Percentiles rank a stretch among this genome's conserved stretches.
Conservation (phyloP, 495 filamentous ascomycete genomes). For the Trichocladium uniseriatum region DNA sequence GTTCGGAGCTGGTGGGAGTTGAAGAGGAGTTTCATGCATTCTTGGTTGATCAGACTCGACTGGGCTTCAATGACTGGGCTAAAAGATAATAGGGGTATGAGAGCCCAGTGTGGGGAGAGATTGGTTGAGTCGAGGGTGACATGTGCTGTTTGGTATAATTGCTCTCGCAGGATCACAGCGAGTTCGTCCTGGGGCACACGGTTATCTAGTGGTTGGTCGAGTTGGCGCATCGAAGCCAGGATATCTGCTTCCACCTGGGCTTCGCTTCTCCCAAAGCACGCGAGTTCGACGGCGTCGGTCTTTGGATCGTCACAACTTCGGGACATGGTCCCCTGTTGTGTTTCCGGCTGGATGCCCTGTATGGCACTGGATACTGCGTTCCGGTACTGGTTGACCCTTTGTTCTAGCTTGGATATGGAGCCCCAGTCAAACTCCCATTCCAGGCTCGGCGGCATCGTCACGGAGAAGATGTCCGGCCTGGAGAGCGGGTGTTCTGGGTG, state of each 20-base stretch:
- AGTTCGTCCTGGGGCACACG: slow-evolving; percentile 23
- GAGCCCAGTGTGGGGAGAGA: slow-evolving; percentile 62
- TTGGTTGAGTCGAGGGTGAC: background rate
- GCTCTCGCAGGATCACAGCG: slow-evolving; percentile 21
- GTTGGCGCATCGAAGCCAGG: slow-evolving; percentile 40
- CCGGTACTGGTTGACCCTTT: slow-evolving; percentile 56
- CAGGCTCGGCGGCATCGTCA: slow-evolving; percentile 46
- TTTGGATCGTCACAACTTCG: background rate
- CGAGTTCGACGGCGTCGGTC: slow-evolving; percentile 16
- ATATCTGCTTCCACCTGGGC: slow-evolving; percentile 41
- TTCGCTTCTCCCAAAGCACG: slow-evolving; percentile 42
- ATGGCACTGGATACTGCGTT: slow-evolving; percentile 38
- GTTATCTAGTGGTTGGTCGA: slow-evolving; percentile 27
- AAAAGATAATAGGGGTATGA: slow-evolving; percentile 66
- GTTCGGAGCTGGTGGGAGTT: slow-evolving; percentile 58
- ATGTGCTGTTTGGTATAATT: slow-evolving; percentile 18
- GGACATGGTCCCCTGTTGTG: background rate
- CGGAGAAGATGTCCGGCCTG: slow-evolving; percentile 35
- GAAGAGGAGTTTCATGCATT: slow-evolving; percentile 73
- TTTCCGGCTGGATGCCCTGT: slow-evolving; percentile 1
- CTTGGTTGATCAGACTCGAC: slow-evolving; percentile 63
- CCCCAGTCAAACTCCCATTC: slow-evolving; percentile 72
- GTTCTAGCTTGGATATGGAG: slow-evolving; percentile 54
- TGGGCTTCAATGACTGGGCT: slow-evolving; percentile 64
- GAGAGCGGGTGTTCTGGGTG: slow-evolving; percentile 73